Percentiles rank a stretch among this genome's conserved stretches.
Evolutionary conservation across 805 yeast species (phyloP).

Genomic region (Saccharomycopsis capsularis): DNA sequence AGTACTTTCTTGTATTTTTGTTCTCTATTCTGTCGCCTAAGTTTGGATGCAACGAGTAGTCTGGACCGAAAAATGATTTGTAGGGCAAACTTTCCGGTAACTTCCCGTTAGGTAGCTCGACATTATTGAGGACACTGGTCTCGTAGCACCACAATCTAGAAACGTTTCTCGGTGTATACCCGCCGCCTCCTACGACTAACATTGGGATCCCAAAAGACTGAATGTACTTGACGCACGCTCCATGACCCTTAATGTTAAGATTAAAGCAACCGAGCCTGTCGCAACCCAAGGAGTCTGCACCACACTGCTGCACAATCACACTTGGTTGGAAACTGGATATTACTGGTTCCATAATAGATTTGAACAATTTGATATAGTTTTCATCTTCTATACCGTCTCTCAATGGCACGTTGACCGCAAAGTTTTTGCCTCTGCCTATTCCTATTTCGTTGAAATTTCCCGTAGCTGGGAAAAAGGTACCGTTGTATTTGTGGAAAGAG

Average conservation of each 20-base stretch:
- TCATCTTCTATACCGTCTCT: constrained; percentile 96
- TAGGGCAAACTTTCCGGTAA: constrained; percentile 71
- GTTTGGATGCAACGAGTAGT: constrained; percentile 79
- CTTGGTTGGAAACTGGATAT: constrained; percentile 90
- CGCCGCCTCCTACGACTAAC: constrained; percentile 95
- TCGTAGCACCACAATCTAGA: constrained; percentile 94
- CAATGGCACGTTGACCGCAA: constrained; percentile 84
- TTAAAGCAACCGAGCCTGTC: constrained; percentile 94
- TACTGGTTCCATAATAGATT: constrained; percentile 83
- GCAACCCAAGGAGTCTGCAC: constrained; percentile 92
- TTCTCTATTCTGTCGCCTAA: constrained; percentile 77
- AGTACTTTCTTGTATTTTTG: constrained; percentile 72
- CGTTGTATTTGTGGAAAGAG: constrained; percentile 86
- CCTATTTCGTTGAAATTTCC: constrained; percentile 90
- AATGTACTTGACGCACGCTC: constrained; percentile 86
- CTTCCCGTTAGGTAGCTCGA: constrained; percentile 42
- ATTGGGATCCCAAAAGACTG: constrained; percentile 86
- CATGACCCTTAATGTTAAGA: constrained; percentile 86
- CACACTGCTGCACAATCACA: constrained; percentile 92
- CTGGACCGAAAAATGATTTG: constrained; percentile 82
- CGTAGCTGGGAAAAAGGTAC: constrained; percentile 94
- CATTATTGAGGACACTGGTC: constrained; percentile 72
- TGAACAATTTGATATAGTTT: constrained; percentile 65
- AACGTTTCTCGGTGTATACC: constrained; percentile 94
- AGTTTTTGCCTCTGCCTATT: constrained; percentile 80